Percentiles rank a stretch among this genome's conserved stretches.
phyloP scores from a whole-genome alignment of 2,329 filamentous ascomycete species.

The Keithomyces neogunnii region DNA sequence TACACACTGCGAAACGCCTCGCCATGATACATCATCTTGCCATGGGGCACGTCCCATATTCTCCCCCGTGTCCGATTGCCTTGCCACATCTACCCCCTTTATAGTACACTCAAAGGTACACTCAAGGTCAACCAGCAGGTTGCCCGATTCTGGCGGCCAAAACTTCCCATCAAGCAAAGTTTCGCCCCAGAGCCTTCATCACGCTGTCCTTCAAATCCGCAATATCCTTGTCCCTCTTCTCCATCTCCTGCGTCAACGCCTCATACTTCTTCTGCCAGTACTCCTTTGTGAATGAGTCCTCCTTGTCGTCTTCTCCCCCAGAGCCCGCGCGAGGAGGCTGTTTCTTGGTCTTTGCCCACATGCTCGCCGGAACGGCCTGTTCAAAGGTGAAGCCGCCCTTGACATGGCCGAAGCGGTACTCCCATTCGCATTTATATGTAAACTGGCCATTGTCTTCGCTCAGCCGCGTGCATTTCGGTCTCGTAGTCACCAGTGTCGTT shows the following conservation, averaged over 20 bases:
- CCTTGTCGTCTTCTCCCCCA: slow-evolving; percentile 9
- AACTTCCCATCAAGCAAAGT: slow-evolving; percentile 8
- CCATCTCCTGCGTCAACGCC: slow-evolving; percentile 51
- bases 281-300: slow-evolving; percentile 20
- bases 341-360: slow-evolving; percentile 29
- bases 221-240: slow-evolving; percentile 47
- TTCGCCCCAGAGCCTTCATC: slow-evolving; percentile 25
- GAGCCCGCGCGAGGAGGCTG: slow-evolving; percentile 6
- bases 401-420: slow-evolving; percentile 45
- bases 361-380: slow-evolving; percentile 34
- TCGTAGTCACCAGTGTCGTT: slow-evolving; percentile 36
- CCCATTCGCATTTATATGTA: slow-evolving; percentile 46
- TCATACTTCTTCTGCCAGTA: slow-evolving; percentile 46
- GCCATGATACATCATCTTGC: too few species aligned
- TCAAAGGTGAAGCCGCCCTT: slow-evolving; percentile 44
- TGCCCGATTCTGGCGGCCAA: not conserved
- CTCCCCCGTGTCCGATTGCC: too few species aligned
- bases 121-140: too few species aligned
- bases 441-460: slow-evolving; percentile 32
- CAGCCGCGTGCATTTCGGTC: slow-evolving; percentile 32
- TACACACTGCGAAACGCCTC: too few species aligned
- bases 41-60: too few species aligned
- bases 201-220: slow-evolving; percentile 33
- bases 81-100: too few species aligned
- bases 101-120: too few species aligned